Evolutionary conservation across 306 rosid genomes (phyloP), one percentile per base, ranked within the genome.

Genomic region (Gleditsia sinensis): DNA sequence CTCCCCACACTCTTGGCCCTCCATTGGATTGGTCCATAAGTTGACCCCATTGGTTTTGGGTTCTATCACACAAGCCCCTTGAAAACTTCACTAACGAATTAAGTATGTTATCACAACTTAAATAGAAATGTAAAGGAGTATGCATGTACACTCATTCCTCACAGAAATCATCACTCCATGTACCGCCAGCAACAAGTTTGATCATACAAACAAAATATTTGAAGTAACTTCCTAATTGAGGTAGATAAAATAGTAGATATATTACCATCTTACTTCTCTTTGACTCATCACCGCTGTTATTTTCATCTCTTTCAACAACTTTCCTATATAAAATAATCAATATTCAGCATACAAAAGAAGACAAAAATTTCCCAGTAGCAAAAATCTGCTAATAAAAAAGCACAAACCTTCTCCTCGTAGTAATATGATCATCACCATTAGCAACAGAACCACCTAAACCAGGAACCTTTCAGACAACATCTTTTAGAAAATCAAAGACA

Each of bases 401-500:
- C 71, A 72, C 88, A 43, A 69, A 89, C 97, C 97, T 92, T 75
- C 90, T 84, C 81, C 86, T 92, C 43, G 83, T 32, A 58, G 72
- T 72, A 54, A 76, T 6, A 27, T 69, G 85, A 14, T 88, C 88
- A 60, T 89, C 97, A 69, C 78, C 66, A 53, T 81, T 50, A 64
- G 82, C 85, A 58, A 68, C 91, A 43, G 89, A 83, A 37, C 87
- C 88, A 9, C 93, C 93, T 69, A 88, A 80, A 78, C 89, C 91
- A 20, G 96, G 97, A 70, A 92, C 96, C 85, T 89, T 92, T 69
- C 86, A 72, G 46, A 89, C 90, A 48, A 78, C 83, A 74, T 89
- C 93, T 78, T 79, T 89, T 81, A 89, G 82, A 81, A 89, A 89
- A 78, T 91, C 92, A 43, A 91, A 91, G 58, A 91, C 87, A 72